phyloP scores from a whole-genome alignment of 345 rosid genomes.

The Orychophragmus violaceus region DNA sequence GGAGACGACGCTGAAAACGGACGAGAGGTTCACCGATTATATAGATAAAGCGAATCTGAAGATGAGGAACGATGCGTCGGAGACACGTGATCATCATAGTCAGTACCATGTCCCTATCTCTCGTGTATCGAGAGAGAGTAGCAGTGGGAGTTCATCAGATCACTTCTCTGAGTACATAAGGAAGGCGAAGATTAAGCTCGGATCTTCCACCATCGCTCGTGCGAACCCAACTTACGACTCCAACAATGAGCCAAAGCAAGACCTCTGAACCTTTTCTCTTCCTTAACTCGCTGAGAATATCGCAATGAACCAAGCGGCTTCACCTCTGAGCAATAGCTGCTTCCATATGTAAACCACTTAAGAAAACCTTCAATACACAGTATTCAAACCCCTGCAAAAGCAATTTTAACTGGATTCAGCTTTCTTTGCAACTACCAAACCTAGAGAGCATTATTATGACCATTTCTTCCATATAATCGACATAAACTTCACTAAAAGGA shows the following conservation, averaged over 20 bases:
- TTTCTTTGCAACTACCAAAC: not conserved
- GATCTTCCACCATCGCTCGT: slow-evolving; percentile 21
- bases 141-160: slow-evolving; percentile 18
- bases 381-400: slow-evolving; percentile 8
- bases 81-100: slow-evolving; percentile 7
- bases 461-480: not conserved
- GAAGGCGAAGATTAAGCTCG: slow-evolving; percentile 28
- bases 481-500: no score
- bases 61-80: slow-evolving; percentile 16
- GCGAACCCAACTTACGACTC: slow-evolving; percentile 7
- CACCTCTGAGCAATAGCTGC: slow-evolving; percentile 38
- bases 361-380: not conserved
- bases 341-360: slow-evolving; percentile 45
- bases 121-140: slow-evolving; percentile 5
- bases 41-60: slow-evolving; percentile 27
- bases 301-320: slow-evolving; percentile 30
- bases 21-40: slow-evolving; percentile 29
- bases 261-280: slow-evolving; percentile 31
- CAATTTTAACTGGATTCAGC: not conserved
- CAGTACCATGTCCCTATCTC: slow-evolving; percentile 19
- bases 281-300: slow-evolving; percentile 31
- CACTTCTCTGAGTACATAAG: slow-evolving; percentile 26
- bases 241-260: slow-evolving; percentile 39
- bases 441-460: not conserved
- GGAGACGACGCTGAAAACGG: slow-evolving; percentile 24